Conservation (phyloP, 2,329 filamentous ascomycete genomes). For the Dactylellina parvicollis region DNA sequence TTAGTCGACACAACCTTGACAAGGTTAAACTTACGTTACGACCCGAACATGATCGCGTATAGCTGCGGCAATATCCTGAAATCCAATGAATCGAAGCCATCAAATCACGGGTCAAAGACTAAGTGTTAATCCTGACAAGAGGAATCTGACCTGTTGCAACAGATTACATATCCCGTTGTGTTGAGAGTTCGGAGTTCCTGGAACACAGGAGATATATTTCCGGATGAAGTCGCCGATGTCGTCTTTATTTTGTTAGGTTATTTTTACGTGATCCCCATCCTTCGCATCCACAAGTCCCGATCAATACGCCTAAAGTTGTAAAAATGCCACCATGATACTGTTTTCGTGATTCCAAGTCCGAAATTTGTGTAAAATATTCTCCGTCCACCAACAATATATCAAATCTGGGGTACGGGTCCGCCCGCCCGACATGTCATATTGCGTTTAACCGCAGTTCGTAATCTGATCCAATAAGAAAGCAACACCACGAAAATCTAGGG, state of each 20-base stretch:
- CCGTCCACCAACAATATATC: not conserved
- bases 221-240: slow-evolving; percentile 41
- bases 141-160: slow-evolving; percentile 16
- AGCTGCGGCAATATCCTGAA: not conserved
- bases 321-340: not conserved
- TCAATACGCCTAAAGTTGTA: slow-evolving; percentile 24
- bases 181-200: slow-evolving; percentile 13
- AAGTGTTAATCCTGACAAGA: not conserved
- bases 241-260: slow-evolving; percentile 44
- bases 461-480: too few species aligned
- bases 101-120: slow-evolving; percentile 32
- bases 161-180: not conserved
- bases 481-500: too few species aligned
- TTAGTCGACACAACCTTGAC: not conserved
- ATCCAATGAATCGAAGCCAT: slow-evolving; percentile 34
- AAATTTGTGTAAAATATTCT: not conserved
- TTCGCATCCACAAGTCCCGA: not conserved
- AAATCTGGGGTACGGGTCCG: slow-evolving; percentile 16
- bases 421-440: not conserved
- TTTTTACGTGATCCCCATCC: slow-evolving; percentile 50
- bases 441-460: too few species aligned
- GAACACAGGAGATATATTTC: slow-evolving; percentile 17
- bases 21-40: not conserved
- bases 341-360: too few species aligned
- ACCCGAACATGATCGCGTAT: not conserved